A percentile compares a stretch with the other conserved stretches of the same genome.
These are phyloP conservation scores for Scopulariopsis brevicaulis DNA, from an alignment of 2,329 filamentous ascomycete species.

Conservation along the genomic window DNA sequence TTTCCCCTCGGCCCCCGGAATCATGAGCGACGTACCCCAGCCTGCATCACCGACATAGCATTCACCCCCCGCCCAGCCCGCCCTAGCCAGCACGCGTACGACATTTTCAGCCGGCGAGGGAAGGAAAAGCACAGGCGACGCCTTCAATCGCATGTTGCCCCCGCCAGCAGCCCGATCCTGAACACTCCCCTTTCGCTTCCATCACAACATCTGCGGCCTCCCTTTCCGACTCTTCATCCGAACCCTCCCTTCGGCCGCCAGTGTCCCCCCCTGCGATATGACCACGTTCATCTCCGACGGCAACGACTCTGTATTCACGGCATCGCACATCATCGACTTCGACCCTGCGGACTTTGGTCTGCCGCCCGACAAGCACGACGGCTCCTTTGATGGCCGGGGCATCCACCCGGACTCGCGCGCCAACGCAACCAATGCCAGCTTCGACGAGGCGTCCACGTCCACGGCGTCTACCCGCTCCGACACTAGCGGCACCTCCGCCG, in stretches of 20 bases:
- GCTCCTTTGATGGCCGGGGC: constrained; percentile 2
- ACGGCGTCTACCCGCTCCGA: constrained; percentile 3
- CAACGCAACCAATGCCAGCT: constrained; percentile 6
- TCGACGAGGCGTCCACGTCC: constrained; percentile 4
- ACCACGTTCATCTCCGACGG: neutral
- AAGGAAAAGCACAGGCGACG: neutral
- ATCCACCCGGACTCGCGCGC: neutral
- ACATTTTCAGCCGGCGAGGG: neutral
- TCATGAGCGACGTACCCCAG: neutral
- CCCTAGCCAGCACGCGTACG: neutral
- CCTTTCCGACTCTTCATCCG: neutral
- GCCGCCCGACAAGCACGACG: neutral
- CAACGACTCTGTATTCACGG: neutral
- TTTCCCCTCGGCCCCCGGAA: neutral
- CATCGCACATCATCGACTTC: neutral
- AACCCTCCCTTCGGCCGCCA: neutral
- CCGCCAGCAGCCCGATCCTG: neutral
- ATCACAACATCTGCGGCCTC: neutral
- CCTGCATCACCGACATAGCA: neutral
- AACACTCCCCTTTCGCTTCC: neutral
- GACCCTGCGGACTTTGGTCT: neutral
- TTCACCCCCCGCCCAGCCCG: neutral
- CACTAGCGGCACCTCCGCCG: neutral
- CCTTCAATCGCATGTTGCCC: neutral
- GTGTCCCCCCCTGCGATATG: neutral